Percentiles rank a stretch among this genome's conserved stretches.
Conservation (phyloP, 352 stramenopile species). For the Peronospora belbahrii region DNA sequence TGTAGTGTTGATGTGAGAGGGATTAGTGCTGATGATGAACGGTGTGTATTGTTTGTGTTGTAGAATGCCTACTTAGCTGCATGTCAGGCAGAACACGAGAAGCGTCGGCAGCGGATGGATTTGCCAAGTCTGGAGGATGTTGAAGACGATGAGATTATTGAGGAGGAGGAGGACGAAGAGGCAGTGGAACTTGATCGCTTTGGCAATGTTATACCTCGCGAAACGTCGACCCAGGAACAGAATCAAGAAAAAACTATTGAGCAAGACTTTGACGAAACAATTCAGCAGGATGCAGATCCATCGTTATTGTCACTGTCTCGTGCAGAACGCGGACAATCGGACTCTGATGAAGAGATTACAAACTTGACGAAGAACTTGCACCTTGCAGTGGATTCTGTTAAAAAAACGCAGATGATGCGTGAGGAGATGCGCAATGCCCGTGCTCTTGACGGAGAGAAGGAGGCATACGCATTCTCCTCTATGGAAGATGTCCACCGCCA, state of each 20-base stretch:
- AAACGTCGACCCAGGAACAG: slow-evolving; percentile 6
- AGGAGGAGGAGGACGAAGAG: slow-evolving; percentile 34
- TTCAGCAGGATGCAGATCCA: neutral
- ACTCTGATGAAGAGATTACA: slow-evolving; percentile 50
- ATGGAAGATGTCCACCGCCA: slow-evolving; percentile 65
- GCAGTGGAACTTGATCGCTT: slow-evolving; percentile 26
- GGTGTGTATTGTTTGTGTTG: neutral
- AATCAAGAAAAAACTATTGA: slow-evolving; percentile 11
- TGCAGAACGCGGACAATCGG: slow-evolving; percentile 12
- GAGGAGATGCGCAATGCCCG: slow-evolving; percentile 27
- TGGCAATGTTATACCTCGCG: slow-evolving; percentile 26
- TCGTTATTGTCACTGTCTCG: neutral
- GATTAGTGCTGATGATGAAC: slow-evolving; percentile 3
- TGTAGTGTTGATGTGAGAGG: neutral
- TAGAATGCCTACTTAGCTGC: slow-evolving; percentile 56
- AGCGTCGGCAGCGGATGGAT: slow-evolving; percentile 41
- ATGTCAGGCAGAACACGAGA: slow-evolving; percentile 55
- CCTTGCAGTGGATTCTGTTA: slow-evolving; percentile 32
- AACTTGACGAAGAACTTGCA: slow-evolving; percentile 59
- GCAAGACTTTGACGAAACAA: slow-evolving; percentile 10
- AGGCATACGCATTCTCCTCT: slow-evolving; percentile 44
- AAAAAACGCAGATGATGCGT: slow-evolving; percentile 58
- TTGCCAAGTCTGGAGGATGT: slow-evolving; percentile 59
- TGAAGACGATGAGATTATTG: slow-evolving; percentile 28
- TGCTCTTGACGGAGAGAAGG: slow-evolving; percentile 16